A percentile compares a stretch with the other conserved stretches of the same genome.
Evolutionary conservation across 2,329 filamentous ascomycete genomes (phyloP).

Genomic region (Ophiostoma australiae): DNA sequence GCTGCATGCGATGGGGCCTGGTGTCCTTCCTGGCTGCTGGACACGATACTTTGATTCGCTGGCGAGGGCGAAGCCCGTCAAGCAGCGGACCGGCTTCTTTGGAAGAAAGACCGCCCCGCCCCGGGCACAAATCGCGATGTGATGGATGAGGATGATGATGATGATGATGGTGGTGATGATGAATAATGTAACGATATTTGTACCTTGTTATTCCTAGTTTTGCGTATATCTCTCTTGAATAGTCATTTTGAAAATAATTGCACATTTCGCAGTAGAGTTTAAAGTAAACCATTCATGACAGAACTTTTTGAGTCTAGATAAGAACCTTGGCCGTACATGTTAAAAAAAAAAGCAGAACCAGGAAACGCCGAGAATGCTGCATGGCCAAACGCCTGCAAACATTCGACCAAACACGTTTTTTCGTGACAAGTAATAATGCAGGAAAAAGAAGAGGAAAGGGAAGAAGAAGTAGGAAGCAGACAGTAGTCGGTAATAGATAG

Average conservation of each 20-base stretch:
- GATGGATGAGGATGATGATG: background rate
- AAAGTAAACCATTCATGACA: slow-evolving; percentile 10
- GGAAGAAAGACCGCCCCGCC: background rate
- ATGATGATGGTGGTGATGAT: background rate
- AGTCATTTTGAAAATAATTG: too few relatives aligned
- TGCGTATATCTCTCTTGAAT: background rate
- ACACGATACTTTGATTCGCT: slow-evolving; percentile 13
- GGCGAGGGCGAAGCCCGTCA: background rate
- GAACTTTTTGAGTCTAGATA: slow-evolving; percentile 20
- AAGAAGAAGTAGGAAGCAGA: background rate
- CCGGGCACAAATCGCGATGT: background rate
- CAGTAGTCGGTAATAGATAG: background rate
- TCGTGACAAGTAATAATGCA: slow-evolving; percentile 16
- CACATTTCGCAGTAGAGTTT: background rate
- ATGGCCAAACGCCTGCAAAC: slow-evolving; percentile 22
- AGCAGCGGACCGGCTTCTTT: background rate
- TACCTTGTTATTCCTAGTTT: background rate
- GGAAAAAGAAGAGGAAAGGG: slow-evolving; percentile 8
- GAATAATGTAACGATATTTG: background rate
- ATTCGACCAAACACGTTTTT: slow-evolving; percentile 24
- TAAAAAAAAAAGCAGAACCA: slow-evolving; percentile 13
- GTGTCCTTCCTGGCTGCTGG: slow-evolving; percentile 18
- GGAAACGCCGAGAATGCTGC: slow-evolving; percentile 24
- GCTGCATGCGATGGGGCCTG: slow-evolving; percentile 16
- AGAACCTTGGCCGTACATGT: slow-evolving; percentile 16